Percentiles rank a stretch among this genome's conserved stretches.
These are phyloP conservation scores for Lophiostoma macrostomum DNA, from an alignment of 495 filamentous ascomycete genomes.

Conservation along the genomic window DNA sequence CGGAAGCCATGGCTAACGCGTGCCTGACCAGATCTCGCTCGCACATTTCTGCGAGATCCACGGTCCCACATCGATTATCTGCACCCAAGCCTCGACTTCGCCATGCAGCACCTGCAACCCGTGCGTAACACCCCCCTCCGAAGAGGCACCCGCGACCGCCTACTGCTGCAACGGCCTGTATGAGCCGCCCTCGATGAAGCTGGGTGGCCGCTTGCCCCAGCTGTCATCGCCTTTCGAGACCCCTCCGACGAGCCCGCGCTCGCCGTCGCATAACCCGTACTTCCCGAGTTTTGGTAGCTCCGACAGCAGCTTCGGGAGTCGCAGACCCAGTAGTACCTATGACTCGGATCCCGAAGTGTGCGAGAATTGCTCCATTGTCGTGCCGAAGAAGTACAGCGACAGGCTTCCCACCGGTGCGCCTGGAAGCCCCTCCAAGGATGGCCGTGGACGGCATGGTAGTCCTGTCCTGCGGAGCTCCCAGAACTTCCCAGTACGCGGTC, in stretches of 20 bases:
- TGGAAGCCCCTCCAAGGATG: conserved; percentile 49
- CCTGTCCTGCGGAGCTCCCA: conserved; percentile 58
- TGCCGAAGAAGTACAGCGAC: conserved; percentile 54
- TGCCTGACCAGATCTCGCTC: conserved; percentile 68
- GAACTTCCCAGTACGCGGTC: conserved; percentile 38
- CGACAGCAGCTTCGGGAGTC: conserved; percentile 40
- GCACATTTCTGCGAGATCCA: conserved; percentile 97
- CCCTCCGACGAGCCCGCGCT: conserved; percentile 59
- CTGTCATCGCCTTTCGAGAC: conserved; percentile 52
- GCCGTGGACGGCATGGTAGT: conserved; percentile 51
- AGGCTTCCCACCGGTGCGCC: conserved; percentile 54
- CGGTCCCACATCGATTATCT: conserved; percentile 91
- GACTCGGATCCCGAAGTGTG: conserved; percentile 56
- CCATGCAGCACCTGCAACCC: conserved; percentile 73
- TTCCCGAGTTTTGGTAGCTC: conserved; percentile 41
- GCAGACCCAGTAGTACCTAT: conserved; percentile 29
- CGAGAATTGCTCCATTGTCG: conserved; percentile 56
- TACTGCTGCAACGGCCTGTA: conserved; percentile 29
- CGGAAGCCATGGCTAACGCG: conserved; percentile 22
- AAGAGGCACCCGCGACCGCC: conserved; percentile 24
- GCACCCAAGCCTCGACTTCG: conserved; percentile 81
- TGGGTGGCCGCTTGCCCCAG: conserved; percentile 19
- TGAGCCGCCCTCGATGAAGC: conserved; percentile 24
- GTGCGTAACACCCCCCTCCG: conserved; percentile 39
- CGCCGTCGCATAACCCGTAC: conserved; percentile 35